Evolutionary conservation across 2,329 filamentous ascomycete species (phyloP).

Genomic region (Cercospora sojina): DNA sequence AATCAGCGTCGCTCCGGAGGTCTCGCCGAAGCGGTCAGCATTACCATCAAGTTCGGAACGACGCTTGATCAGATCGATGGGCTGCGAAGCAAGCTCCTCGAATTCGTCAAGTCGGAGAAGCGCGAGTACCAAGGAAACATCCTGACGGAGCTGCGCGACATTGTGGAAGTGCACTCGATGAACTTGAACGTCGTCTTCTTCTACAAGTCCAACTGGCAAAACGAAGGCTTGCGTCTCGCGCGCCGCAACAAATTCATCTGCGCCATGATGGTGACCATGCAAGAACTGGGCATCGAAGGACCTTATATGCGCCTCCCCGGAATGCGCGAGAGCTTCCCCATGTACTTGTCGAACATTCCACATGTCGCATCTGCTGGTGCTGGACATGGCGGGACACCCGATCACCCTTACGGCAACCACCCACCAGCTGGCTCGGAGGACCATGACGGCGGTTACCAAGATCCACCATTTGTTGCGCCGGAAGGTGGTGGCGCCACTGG

Average conservation of each 20-base stretch:
- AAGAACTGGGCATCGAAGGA: slow-evolving; percentile 80
- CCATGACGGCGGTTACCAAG: slow-evolving; percentile 34
- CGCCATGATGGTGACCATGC: slow-evolving; percentile 82
- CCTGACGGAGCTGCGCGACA: slow-evolving; percentile 75
- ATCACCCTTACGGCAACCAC: slow-evolving; percentile 46
- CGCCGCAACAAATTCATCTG: slow-evolving; percentile 93
- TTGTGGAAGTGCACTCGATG: slow-evolving; percentile 80
- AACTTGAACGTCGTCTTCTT: slow-evolving; percentile 93
- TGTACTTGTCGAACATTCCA: slow-evolving; percentile 59
- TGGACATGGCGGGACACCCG: slow-evolving; percentile 46
- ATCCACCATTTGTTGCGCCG: slow-evolving; percentile 46
- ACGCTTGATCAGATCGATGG: slow-evolving; percentile 77
- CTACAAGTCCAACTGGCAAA: slow-evolving; percentile 96
- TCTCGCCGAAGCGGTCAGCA: slow-evolving; percentile 79
- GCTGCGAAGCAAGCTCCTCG: slow-evolving; percentile 74
- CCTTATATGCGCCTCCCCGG: slow-evolving; percentile 72
- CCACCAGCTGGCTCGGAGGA: slow-evolving; percentile 20
- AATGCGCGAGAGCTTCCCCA: slow-evolving; percentile 64
- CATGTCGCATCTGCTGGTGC: slow-evolving; percentile 46
- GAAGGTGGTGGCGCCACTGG: slow-evolving; percentile 21
- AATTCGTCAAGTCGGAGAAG: slow-evolving; percentile 81
- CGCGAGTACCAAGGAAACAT: slow-evolving; percentile 86
- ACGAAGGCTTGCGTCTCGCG: slow-evolving; percentile 83
- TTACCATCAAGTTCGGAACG: slow-evolving; percentile 86
- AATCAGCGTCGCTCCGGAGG: slow-evolving; percentile 90